Evolutionary conservation across 2,329 filamentous ascomycete genomes (phyloP).

Genomic region (Trichoderma citrinoviride): DNA sequence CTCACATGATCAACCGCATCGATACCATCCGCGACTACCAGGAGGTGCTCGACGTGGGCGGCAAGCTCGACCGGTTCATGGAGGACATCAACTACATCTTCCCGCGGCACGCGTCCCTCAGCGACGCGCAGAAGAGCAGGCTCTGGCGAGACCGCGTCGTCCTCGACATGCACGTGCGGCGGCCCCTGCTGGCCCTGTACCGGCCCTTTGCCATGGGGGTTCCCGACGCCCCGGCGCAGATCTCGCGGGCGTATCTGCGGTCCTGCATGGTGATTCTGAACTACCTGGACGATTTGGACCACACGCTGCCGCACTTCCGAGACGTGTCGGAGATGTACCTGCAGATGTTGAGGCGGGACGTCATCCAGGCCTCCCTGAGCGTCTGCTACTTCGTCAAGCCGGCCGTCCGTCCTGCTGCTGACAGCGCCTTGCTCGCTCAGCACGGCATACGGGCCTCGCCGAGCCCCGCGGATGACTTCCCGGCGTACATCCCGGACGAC

Average conservation of each 20-base stretch:
- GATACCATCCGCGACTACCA: constrained; percentile 53
- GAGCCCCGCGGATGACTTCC: constrained; percentile 36
- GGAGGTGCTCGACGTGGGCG: constrained; percentile 52
- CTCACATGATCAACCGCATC: constrained; percentile 50
- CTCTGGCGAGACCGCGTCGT: constrained; percentile 52
- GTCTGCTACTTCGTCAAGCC: constrained; percentile 53
- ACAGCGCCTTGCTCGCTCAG: constrained; percentile 32
- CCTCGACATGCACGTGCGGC: constrained; percentile 54
- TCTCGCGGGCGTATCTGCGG: constrained; percentile 51
- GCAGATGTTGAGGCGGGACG: constrained; percentile 52
- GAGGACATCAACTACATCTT: constrained; percentile 55
- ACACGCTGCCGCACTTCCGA: constrained; percentile 44
- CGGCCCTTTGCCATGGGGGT: constrained; percentile 54
- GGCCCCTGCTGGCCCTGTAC: constrained; percentile 52
- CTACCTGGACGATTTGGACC: constrained; percentile 54
- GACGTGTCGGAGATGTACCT: constrained; percentile 53
- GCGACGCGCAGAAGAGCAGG: constrained; percentile 46
- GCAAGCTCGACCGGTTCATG: constrained; percentile 52
- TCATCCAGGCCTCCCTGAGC: constrained; percentile 54
- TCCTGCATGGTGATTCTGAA: constrained; percentile 56
- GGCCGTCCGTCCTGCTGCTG: constrained; percentile 32
- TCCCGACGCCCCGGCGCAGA: constrained; percentile 49
- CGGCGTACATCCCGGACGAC: constrained; percentile 36
- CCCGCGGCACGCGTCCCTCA: constrained; percentile 44
- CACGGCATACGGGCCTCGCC: constrained; percentile 37